Percentiles rank a stretch among this genome's conserved stretches.
Evolutionary conservation across 73 alveolate genomes (phyloP).

Genomic region (Tetrahymena malaccensis): DNA sequence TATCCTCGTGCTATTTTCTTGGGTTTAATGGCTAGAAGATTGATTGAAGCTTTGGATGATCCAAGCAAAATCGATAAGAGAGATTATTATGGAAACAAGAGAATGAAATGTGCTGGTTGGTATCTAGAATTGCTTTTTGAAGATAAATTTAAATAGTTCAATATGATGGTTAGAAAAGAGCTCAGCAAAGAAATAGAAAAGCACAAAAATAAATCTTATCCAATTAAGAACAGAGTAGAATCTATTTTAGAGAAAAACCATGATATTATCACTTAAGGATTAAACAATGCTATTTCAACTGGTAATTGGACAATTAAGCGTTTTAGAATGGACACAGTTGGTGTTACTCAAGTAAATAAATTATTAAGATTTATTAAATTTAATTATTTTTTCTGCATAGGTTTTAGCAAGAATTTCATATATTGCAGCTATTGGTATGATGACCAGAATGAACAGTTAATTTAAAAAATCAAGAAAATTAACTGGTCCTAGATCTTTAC

Average conservation of each 20-base stretch:
- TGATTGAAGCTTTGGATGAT: conserved; percentile 90
- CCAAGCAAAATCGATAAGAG: conserved; percentile 82
- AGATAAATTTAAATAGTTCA: conserved; percentile 88
- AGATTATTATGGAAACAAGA: conserved; percentile 99
- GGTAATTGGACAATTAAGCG: conserved; percentile 98
- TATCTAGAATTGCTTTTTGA: conserved; percentile 91
- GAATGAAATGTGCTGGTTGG: conserved; percentile 98
- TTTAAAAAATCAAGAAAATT: conserved; percentile 95
- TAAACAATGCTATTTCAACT: conserved; percentile 84
- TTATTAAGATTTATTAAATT: neutral
- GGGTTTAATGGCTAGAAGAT: conserved; percentile 92
- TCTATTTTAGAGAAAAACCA: neutral
- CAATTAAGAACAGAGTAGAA: conserved; percentile 47
- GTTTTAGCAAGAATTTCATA: conserved; percentile 46
- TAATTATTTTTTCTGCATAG: neutral
- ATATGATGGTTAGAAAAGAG: conserved; percentile 47
- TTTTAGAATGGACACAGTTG: conserved; percentile 95
- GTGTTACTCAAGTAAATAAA: conserved; percentile 81
- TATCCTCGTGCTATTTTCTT: conserved; percentile 69
- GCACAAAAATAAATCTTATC: conserved; percentile 43
- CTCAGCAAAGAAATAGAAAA: conserved; percentile 73
- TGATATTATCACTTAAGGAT: conserved; percentile 65
- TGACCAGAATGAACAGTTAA: conserved; percentile 94
- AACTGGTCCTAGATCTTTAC: conserved; percentile 95
- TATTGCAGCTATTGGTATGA: conserved; percentile 89